Evolutionary conservation across 345 rosid species (phyloP), one percentile per base, ranked within the genome.

Genomic region (Sonneratia alba): DNA sequence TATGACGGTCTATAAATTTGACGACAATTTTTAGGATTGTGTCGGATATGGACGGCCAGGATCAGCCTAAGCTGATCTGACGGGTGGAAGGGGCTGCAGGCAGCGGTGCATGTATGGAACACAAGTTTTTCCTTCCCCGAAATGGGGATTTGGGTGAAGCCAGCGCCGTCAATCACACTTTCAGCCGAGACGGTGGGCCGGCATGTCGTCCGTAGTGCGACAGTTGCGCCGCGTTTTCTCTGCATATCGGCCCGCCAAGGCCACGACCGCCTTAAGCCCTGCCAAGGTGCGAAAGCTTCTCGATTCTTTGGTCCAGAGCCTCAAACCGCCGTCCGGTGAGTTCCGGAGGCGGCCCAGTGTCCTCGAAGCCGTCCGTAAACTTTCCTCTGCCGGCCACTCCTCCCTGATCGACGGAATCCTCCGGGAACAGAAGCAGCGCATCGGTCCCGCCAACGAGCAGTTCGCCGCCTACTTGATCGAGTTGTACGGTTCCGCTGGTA

Each of bases 381-480:
- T 82, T 6, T 62, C 73, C 64, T 14, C 59, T 22, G 64, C 37
- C 66, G 75, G 74, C 6, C 42, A 38, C 63, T 62, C 65, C 51
- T 57, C 81, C 57, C 43, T 75, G 75, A 73, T 83, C 36, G 73
- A 74, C 24, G 83, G 76, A 0, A 67, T 78, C 71, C 59, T 80
- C 15, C 76, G 78, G 36, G 73, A 80, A 51, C 86, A 80, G 42
- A 83, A 78, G 76, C 71, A 72, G 67, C 74, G 69, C 64, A 48
- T 71, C 36, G 76, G 71, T 40, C 66, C 73, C 1, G 71, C 71
- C 53, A 36, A 66, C 14, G 83, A 78, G 36, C 48, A 36, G 2
- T 83, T 80, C 74, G 67, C 75, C 4, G 66, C 70, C 32, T 76
- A 64, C 56, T 68, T 80, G 61, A 78, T 83, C 21, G 0, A 36